Evolutionary conservation across 2,329 filamentous ascomycete genomes (phyloP), one percentile per base, ranked within the genome.

Genomic region (Graphilbum fragrans): DNA sequence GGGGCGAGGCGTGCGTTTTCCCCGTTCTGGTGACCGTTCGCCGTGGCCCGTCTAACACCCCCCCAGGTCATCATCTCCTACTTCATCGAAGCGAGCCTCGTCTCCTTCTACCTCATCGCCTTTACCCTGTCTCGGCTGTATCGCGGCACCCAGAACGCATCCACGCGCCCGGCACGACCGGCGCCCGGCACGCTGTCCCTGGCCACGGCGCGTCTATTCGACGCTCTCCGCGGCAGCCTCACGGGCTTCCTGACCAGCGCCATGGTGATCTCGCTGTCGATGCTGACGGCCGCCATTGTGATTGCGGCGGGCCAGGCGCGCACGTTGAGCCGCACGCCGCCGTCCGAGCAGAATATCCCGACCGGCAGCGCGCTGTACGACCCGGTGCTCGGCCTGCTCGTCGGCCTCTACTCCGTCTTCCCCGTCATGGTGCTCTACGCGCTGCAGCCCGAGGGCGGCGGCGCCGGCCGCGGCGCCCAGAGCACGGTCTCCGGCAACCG

Each of bases 191-290:
- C 16, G 5, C 9, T 21, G 21, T 12, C 4, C 18, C 5, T 4
- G 10, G 29, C 39, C 6, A n/a, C 27, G 18, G 41, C 45, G 21
- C 49, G 55, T 3, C 44, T 53, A 18, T 45, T 55, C 18, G 52
- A 55, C 41, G 48, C 51, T 8, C 48, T 52, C n/a, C 47, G 48
- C 14, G 46, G 49, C 35, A 47, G 46, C n/a, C 39, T 55, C 5
- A 46, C 47, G 50, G 25, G 55, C 58, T 44, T 51, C 23, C 23
- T 50, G 4, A 41, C 37, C 18, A 37, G 36, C 14, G 38, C 47
- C 16, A 42, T 41, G 39, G 36, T 51, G 22, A 40, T 52, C 3
- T 41, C 42, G 33, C 20, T 47, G 14, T 38, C 45, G 22, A 50
- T 51, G 35, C 49, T 52, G 22, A 19, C 39, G 4, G 49, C 49